Percentiles rank a stretch among this genome's conserved stretches.
These are phyloP conservation scores for Mortierella sp. DNA, from an alignment of 371 early-diverging fungal genomes.

Conservation along the genomic window DNA sequence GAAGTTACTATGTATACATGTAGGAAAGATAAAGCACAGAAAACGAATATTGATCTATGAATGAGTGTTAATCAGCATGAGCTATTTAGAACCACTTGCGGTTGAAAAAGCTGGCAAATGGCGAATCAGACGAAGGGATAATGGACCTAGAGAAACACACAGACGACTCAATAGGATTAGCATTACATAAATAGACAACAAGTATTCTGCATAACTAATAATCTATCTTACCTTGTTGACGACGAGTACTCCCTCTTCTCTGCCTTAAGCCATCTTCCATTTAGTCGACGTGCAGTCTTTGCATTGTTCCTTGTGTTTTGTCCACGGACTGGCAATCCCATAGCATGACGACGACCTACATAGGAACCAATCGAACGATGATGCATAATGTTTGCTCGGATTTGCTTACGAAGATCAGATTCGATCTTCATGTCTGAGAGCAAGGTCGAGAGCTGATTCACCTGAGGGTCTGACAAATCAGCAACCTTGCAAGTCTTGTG, in stretches of 20 bases:
- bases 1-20: conserved; percentile 14
- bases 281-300: conserved; percentile 89
- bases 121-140: conserved; percentile 39
- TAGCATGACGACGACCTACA: conserved; percentile 87
- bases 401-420: conserved; percentile 87
- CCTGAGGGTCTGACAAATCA: conserved; percentile 89
- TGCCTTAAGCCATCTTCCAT: conserved; percentile 67
- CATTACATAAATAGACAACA: neutral
- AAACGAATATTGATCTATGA: neutral
- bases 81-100: conserved; percentile 52
- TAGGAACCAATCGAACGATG: too few relatives aligned
- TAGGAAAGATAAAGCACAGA: conserved; percentile 4
- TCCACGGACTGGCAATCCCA: conserved; percentile 92
- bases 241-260: conserved; percentile 54
- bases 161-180: neutral
- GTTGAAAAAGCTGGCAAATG: conserved; percentile 47
- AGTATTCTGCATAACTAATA: too few relatives aligned
- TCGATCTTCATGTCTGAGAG: conserved; percentile 93
- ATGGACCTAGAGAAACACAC: conserved; percentile 22
- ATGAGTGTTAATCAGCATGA: too few relatives aligned
- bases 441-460: conserved; percentile 86
- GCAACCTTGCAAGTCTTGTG: conserved; percentile 81
- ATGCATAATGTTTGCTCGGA: conserved; percentile 83
- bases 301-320: conserved; percentile 92
- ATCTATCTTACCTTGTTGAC: conserved; percentile 27